phyloP scores from a whole-genome alignment of 805 yeast species.

The Ogataea nakhonphanomensis region DNA sequence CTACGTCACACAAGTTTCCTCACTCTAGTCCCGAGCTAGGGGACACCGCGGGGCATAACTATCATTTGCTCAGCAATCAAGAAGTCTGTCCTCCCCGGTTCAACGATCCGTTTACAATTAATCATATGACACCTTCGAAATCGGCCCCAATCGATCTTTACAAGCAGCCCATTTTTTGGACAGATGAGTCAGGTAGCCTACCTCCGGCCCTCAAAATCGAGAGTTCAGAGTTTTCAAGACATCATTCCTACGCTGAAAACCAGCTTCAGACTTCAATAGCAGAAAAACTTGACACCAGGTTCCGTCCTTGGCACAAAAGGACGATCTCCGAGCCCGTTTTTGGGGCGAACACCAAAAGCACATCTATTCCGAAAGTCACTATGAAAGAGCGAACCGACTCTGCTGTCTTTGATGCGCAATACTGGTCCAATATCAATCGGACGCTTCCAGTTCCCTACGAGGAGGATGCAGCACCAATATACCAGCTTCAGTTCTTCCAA shows the following conservation, averaged over 20 bases:
- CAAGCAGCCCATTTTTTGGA: neutral
- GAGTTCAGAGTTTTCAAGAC: neutral
- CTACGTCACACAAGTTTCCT: no score
- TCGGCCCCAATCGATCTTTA: neutral
- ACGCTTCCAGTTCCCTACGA: conserved; percentile 12
- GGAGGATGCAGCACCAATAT: conserved; percentile 15
- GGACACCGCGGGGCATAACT: neutral
- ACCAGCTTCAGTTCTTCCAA: conserved; percentile 10
- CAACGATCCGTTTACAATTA: neutral
- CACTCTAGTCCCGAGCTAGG: no score
- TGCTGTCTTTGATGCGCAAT: conserved; percentile 10
- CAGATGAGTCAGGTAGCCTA: neutral
- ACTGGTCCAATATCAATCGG: conserved; percentile 15
- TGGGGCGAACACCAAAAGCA: neutral
- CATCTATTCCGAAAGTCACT: conserved; percentile 17
- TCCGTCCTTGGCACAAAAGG: conserved; percentile 5
- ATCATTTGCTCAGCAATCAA: neutral
- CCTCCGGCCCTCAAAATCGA: no score
- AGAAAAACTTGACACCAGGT: neutral
- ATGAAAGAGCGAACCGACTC: conserved; percentile 14
- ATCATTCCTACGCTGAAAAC: neutral
- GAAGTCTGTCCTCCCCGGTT: conserved; percentile 1
- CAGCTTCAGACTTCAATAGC: neutral
- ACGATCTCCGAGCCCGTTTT: conserved; percentile 16
- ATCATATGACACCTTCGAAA: neutral